Evolutionary conservation across 768 basidiomycete genomes (phyloP).

Genomic region (Albatrellus ellisii): DNA sequence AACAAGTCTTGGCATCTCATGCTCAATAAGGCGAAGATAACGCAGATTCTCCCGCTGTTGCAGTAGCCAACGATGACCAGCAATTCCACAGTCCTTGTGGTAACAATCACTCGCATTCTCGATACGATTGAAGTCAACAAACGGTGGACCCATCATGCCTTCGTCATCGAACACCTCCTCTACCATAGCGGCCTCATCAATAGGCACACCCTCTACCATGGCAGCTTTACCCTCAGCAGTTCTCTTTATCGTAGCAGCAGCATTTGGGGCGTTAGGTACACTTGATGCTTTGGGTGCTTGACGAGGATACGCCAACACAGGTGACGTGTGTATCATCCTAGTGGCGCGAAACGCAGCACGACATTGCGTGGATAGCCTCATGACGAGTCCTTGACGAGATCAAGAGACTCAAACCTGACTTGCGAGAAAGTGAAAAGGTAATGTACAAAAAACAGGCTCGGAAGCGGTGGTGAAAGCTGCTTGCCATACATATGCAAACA

Average conservation of each 20-base stretch:
- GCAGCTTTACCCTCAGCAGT: too few species aligned
- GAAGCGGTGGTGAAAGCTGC: neutral
- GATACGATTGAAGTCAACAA: too few species aligned
- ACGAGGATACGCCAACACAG: constrained; percentile 1
- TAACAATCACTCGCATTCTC: too few species aligned
- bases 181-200: constrained; percentile 7
- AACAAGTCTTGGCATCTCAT: constrained; percentile 79
- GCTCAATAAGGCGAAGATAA: constrained; percentile 77
- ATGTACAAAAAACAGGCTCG: neutral
- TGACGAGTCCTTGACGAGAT: too few species aligned
- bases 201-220: too few species aligned
- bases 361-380: neutral
- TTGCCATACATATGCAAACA: constrained; percentile 13
- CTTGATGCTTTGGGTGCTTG: too few species aligned
- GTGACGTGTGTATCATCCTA: constrained; percentile 18
- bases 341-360: neutral
- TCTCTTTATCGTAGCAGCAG: too few species aligned
- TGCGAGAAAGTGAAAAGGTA: neutral
- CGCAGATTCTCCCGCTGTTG: constrained; percentile 64
- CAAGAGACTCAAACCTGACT: constrained; percentile 1
- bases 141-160: neutral
- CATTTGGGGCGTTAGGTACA: too few species aligned
- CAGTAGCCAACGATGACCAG: constrained; percentile 59
- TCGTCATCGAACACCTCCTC: constrained; percentile 15
- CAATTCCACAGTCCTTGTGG: constrained; percentile 56